Evolutionary conservation across 306 rosid species (phyloP).

Genomic region (Dicorynia guianensis): DNA sequence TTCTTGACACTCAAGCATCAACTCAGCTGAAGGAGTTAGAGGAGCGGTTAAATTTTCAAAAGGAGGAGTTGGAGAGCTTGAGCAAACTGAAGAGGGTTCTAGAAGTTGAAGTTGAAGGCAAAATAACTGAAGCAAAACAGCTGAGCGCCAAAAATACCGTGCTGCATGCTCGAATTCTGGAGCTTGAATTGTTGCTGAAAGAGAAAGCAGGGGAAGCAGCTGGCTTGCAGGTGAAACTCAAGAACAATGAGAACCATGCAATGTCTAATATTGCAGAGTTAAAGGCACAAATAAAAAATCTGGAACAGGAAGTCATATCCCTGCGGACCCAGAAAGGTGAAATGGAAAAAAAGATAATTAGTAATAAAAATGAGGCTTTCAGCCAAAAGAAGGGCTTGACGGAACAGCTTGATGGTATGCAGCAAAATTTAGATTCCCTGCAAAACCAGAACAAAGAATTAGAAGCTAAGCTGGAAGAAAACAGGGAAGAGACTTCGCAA

Average conservation of each 20-base stretch:
- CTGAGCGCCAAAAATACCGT: conserved; percentile 39
- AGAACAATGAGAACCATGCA: conserved; percentile 43
- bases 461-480: conserved; percentile 47
- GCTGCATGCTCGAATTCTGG: conserved; percentile 35
- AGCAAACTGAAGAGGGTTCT: conserved; percentile 46
- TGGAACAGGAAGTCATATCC: conserved; percentile 39
- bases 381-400: conserved; percentile 44
- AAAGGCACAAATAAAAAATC: conserved; percentile 36
- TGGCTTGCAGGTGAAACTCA: conserved; percentile 39
- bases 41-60: conserved; percentile 39
- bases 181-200: conserved; percentile 53
- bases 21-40: conserved; percentile 45
- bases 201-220: conserved; percentile 45
- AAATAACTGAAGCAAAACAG: conserved; percentile 45
- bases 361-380: conserved; percentile 35
- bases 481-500: conserved; percentile 41
- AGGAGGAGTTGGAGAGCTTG: conserved; percentile 45
- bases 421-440: conserved; percentile 43
- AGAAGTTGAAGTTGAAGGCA: conserved; percentile 52
- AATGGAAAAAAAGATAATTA: conserved; percentile 48
- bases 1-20: conserved; percentile 30
- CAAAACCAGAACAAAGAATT: conserved; percentile 47
- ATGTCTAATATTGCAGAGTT: conserved; percentile 39
- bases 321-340: conserved; percentile 46
- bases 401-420: conserved; percentile 46